A percentile compares a stretch with the other conserved stretches of the same genome.
Evolutionary conservation across 768 basidiomycete genomes (phyloP).

Genomic region (Guyanaporus albipodus): DNA sequence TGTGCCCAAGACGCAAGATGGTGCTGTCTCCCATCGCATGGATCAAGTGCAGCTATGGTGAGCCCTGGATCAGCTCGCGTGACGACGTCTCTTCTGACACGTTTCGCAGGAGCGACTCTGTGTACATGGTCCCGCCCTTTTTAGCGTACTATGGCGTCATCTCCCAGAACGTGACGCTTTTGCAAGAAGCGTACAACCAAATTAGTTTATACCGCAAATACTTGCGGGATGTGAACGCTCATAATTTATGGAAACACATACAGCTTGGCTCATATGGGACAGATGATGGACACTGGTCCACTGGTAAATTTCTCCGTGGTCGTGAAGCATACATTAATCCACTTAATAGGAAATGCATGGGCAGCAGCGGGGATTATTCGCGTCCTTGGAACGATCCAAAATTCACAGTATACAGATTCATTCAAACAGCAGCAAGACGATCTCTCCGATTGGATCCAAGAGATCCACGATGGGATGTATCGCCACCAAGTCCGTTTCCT

Average conservation of each 20-base stretch:
- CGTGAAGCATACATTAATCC: not conserved
- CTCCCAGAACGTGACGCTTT: slow-evolving; percentile 52
- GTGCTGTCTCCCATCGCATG: slow-evolving; percentile 77
- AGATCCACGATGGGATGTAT: slow-evolving; percentile 76
- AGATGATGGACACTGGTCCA: slow-evolving; percentile 78
- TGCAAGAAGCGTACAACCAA: slow-evolving; percentile 67
- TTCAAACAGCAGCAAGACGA: slow-evolving; percentile 53
- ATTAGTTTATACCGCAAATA: slow-evolving; percentile 67
- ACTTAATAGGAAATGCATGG: slow-evolving; percentile 72
- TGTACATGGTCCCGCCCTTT: slow-evolving; percentile 87
- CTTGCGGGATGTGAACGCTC: slow-evolving; percentile 47
- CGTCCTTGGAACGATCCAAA: slow-evolving; percentile 69
- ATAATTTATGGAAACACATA: slow-evolving; percentile 76
- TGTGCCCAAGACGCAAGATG: slow-evolving; percentile 63
- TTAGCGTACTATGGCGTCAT: slow-evolving; percentile 77
- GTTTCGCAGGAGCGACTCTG: slow-evolving; percentile 62
- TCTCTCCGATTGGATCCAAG: slow-evolving; percentile 59
- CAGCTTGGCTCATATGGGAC: slow-evolving; percentile 46
- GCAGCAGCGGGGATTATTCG: slow-evolving; percentile 85
- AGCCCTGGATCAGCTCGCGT: not conserved
- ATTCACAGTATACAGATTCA: slow-evolving; percentile 49
- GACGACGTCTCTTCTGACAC: not conserved
- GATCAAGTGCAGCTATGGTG: slow-evolving; percentile 72
- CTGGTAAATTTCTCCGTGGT: slow-evolving; percentile 41
- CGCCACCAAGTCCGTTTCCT: slow-evolving; percentile 44